Evolutionary conservation across 257 asterid genomes (phyloP).

Genomic region (Solanum gracilifrons): DNA sequence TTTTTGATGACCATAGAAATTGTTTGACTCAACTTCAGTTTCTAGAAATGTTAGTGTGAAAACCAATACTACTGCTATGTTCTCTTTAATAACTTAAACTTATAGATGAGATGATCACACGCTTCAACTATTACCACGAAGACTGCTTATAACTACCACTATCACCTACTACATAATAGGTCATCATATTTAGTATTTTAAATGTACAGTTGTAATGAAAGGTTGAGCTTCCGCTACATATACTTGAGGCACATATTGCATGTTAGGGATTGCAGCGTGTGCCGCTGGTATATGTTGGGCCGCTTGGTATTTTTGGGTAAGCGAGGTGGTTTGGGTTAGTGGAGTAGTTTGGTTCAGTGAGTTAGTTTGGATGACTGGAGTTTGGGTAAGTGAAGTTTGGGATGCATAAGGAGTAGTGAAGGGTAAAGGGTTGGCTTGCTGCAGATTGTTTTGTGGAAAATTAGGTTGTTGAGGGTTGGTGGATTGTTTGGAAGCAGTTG

Average conservation of each 20-base stretch:
- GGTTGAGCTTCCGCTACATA: not conserved
- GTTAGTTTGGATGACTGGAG: not conserved
- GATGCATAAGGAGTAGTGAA: not conserved
- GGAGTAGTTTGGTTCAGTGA: not conserved
- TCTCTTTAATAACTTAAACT: not conserved
- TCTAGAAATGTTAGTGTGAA: not conserved
- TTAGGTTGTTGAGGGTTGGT: not conserved
- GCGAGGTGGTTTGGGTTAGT: not conserved
- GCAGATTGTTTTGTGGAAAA: not conserved
- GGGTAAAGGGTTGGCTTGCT: not conserved
- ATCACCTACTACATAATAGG: not conserved
- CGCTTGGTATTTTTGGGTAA: not conserved
- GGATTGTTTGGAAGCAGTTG: not conserved
- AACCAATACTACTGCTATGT: not conserved
- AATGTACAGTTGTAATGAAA: not conserved
- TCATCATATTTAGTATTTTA: not conserved
- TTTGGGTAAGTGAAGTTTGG: not conserved
- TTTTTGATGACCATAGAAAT: not conserved
- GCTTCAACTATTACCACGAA: not conserved
- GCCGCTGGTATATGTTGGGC: not conserved
- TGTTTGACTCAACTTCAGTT: not conserved
- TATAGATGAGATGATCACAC: not conserved
- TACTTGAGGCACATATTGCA: not conserved
- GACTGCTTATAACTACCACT: not conserved
- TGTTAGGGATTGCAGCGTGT: not conserved